Evolutionary conservation across 352 stramenopile genomes (phyloP).

Genomic region (Phytopythium helicoides): DNA sequence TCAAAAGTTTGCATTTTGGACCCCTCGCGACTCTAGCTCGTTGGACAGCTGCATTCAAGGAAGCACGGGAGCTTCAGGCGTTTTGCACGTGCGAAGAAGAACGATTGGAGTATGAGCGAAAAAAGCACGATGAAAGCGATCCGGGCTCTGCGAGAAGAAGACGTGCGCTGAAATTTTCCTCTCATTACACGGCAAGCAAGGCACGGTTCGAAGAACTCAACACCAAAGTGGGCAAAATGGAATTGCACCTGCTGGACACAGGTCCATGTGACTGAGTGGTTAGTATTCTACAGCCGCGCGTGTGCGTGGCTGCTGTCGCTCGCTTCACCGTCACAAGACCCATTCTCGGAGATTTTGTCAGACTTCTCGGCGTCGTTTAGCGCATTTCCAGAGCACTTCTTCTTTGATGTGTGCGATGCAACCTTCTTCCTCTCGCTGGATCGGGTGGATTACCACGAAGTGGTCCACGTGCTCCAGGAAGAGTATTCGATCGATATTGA

Average conservation of each 20-base stretch:
- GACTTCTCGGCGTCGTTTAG: constrained; percentile 47
- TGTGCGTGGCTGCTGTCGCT: constrained; percentile 57
- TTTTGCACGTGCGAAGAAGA: constrained; percentile 70
- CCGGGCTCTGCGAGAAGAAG: constrained; percentile 1
- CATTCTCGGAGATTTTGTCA: constrained; percentile 37
- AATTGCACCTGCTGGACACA: constrained; percentile 56
- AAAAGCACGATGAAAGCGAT: neutral
- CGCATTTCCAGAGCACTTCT: constrained; percentile 67
- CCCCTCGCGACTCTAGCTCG: constrained; percentile 56
- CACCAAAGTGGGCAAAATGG: constrained; percentile 41
- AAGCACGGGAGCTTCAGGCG: constrained; percentile 56
- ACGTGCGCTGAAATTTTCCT: constrained; percentile 37
- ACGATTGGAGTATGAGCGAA: constrained; percentile 32
- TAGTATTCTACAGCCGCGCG: constrained; percentile 51
- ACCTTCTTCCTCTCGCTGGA: constrained; percentile 57
- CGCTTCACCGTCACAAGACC: constrained; percentile 35
- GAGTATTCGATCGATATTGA: constrained; percentile 4
- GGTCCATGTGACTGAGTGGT: constrained; percentile 52
- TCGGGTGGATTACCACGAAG: constrained; percentile 5
- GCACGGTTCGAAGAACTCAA: constrained; percentile 45
- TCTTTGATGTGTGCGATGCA: constrained; percentile 70
- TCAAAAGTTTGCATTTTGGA: constrained; percentile 65
- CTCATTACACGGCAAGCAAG: constrained; percentile 64
- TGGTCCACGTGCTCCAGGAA: constrained; percentile 19
- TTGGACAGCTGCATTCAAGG: constrained; percentile 47